These are phyloP conservation scores for Phalaenopsis equestris DNA, from an alignment of 106 monocot species.

Conservation along the genomic window DNA sequence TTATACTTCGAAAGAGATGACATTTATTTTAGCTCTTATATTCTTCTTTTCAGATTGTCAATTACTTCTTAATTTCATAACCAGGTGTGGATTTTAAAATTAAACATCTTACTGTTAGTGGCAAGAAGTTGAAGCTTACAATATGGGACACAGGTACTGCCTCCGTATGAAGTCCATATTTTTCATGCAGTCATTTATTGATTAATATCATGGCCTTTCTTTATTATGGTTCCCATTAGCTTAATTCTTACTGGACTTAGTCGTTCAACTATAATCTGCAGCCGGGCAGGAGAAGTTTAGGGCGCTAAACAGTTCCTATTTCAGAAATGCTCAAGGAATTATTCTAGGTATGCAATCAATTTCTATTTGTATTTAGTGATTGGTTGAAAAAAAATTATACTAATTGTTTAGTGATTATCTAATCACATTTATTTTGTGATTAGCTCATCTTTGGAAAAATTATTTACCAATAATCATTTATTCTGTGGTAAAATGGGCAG, in stretches of 20 bases:
- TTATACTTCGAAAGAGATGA: background rate
- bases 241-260: background rate
- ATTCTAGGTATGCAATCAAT: constrained; percentile 22
- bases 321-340: constrained; percentile 41
- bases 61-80: background rate
- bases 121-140: constrained; percentile 82
- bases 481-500: background rate
- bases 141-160: constrained; percentile 88
- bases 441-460: too few species aligned
- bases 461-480: background rate
- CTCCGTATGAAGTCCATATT: background rate
- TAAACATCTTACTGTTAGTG: constrained; percentile 66
- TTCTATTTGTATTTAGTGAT: background rate
- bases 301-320: constrained; percentile 33
- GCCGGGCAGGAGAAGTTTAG: constrained; percentile 47
- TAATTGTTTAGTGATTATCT: background rate
- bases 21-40: background rate
- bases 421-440: background rate
- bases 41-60: background rate
- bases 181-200: background rate
- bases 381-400: background rate
- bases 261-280: constrained; percentile 12
- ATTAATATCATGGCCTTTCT: background rate
- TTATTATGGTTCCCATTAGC: background rate
- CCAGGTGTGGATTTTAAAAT: constrained; percentile 94